These are phyloP conservation scores for Logfia minima DNA, from an alignment of 129 eudicot species.

Conservation along the genomic window DNA sequence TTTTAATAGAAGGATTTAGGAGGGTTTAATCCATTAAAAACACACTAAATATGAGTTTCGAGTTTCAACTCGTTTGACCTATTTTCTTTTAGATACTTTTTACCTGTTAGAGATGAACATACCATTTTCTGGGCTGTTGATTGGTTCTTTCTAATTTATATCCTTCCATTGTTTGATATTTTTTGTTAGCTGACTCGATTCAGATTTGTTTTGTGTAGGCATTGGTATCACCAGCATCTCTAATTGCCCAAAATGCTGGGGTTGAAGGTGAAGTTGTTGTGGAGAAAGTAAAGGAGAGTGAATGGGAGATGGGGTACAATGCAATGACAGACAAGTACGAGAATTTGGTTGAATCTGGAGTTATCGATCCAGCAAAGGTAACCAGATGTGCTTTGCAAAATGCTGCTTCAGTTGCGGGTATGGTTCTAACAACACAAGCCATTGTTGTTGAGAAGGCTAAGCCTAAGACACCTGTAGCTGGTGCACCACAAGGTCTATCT, in stretches of 20 bases:
- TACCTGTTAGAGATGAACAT: not conserved
- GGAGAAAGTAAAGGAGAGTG: conserved; percentile 62
- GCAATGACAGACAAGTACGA: conserved; percentile 80
- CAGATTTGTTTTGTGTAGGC: conserved; percentile 44
- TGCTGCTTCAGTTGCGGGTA: conserved; percentile 79
- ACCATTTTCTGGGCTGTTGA: no score
- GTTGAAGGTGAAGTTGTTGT: conserved; percentile 87
- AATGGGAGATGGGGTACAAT: conserved; percentile 82
- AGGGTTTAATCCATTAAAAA: no score
- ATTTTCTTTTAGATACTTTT: not conserved
- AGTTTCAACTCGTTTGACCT: not conserved
- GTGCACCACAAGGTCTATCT: conserved; percentile 39
- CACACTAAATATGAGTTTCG: no score
- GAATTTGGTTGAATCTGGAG: conserved; percentile 67
- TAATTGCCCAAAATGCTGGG: conserved; percentile 80
- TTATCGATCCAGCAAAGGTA: conserved; percentile 81
- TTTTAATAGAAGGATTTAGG: no score
- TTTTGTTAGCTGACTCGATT: not conserved
- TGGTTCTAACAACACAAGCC: conserved; percentile 84
- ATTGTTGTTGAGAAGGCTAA: conserved; percentile 71
- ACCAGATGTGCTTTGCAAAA: conserved; percentile 81
- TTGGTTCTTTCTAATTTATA: no score
- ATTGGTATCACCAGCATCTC: conserved; percentile 66
- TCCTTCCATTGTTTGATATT: not conserved
- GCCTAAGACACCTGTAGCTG: conserved; percentile 50